Evolutionary conservation across 352 stramenopile species (phyloP).

Genomic region (Thraustotheca clavata): DNA sequence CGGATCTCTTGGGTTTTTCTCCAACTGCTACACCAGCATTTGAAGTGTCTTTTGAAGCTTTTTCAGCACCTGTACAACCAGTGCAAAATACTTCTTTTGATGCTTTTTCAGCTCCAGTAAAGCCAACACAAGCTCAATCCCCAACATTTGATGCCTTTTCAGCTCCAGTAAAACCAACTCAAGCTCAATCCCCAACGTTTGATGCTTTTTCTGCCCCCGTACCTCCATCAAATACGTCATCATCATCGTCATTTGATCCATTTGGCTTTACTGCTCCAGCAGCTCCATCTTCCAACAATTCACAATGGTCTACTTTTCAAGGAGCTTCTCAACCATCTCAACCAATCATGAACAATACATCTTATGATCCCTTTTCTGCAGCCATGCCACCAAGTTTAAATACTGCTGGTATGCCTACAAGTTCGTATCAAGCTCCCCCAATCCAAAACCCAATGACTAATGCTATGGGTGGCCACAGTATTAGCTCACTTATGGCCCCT

Average conservation of each 20-base stretch:
- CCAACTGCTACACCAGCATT: slow-evolving; percentile 15
- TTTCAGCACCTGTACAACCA: slow-evolving; percentile 8
- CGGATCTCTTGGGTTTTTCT: slow-evolving; percentile 30
- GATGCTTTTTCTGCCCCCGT: not conserved
- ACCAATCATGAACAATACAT: too few relatives aligned
- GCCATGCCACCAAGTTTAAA: not conserved
- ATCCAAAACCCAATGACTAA: not conserved
- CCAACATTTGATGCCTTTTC: slow-evolving; percentile 28
- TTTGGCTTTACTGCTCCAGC: slow-evolving; percentile 1
- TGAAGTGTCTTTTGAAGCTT: slow-evolving; percentile 23
- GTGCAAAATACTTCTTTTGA: slow-evolving; percentile 20
- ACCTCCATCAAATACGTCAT: slow-evolving; percentile 1
- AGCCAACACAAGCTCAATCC: slow-evolving; percentile 19
- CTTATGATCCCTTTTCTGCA: not conserved
- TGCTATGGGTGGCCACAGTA: slow-evolving; percentile 23
- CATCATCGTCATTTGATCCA: slow-evolving; percentile 26
- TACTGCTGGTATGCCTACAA: not conserved
- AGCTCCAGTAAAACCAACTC: slow-evolving; percentile 21
- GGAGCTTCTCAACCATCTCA: too few relatives aligned
- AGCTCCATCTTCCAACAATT: not conserved
- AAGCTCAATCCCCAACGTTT: slow-evolving; percentile 15
- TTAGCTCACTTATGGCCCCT: slow-evolving; percentile 39
- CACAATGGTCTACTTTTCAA: not conserved
- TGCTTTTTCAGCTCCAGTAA: slow-evolving; percentile 26
- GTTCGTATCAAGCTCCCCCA: not conserved